Evolutionary conservation across 805 yeast species (phyloP).

Genomic region (Hanseniaspora nectarophila): DNA sequence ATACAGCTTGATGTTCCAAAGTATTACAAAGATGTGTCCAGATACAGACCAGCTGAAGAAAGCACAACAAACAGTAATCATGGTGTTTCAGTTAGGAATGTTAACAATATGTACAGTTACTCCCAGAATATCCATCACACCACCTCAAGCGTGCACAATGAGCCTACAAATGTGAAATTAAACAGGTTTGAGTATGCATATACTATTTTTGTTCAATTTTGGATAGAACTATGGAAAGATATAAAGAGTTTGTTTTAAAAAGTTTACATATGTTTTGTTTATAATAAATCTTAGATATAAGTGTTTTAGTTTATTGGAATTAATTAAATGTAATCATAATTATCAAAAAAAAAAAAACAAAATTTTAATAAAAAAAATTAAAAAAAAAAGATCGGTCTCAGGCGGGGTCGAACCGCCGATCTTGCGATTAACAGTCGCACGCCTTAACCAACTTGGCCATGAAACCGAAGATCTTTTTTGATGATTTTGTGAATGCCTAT

Average conservation of each 20-base stretch:
- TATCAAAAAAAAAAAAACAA: neutral
- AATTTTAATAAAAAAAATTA: neutral
- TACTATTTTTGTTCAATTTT: neutral
- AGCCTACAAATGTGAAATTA: neutral
- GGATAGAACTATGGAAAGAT: neutral
- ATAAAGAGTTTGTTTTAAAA: neutral
- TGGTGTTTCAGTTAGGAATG: neutral
- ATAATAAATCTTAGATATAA: neutral
- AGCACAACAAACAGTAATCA: neutral
- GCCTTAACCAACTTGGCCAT: conserved; percentile 52
- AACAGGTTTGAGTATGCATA: neutral
- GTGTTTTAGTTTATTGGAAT: neutral
- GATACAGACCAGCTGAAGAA: neutral
- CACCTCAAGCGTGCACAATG: neutral
- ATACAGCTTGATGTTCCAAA: neutral
- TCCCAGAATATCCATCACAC: neutral
- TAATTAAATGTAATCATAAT: neutral
- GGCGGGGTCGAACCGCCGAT: conserved; percentile 52
- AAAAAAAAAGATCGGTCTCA: conserved; percentile 33
- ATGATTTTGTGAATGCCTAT: too few relatives aligned
- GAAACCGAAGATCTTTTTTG: conserved; percentile 28
- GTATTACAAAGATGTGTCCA: neutral
- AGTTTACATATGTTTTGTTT: too few relatives aligned
- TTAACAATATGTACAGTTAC: neutral
- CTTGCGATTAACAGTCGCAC: conserved; percentile 56